phyloP scores from a whole-genome alignment of 768 basidiomycete genomes.

The Hortiboletus flavorubellus region DNA sequence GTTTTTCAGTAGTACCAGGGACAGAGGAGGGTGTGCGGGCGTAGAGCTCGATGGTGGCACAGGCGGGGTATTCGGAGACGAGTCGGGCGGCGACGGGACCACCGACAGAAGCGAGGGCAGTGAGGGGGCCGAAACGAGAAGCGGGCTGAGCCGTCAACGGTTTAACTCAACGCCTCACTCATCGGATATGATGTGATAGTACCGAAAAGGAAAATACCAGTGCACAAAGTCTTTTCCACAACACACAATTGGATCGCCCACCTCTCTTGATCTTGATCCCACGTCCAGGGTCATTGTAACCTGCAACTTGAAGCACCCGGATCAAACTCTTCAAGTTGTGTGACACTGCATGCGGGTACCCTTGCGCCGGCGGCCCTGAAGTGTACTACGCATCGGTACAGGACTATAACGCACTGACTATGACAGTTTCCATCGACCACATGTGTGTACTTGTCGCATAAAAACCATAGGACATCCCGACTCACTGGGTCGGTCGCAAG shows the following conservation, averaged over 20 bases:
- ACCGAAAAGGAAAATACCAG: background rate
- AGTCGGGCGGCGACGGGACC: constrained; percentile 79
- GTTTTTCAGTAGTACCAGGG: constrained; percentile 67
- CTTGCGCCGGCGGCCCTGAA: background rate
- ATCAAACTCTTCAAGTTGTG: background rate
- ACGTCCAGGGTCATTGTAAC: background rate
- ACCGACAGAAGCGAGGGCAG: constrained; percentile 67
- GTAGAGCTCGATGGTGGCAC: constrained; percentile 70
- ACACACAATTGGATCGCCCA: too few relatives aligned
- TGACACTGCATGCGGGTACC: background rate
- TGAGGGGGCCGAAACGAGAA: constrained; percentile 39
- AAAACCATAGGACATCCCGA: too few relatives aligned
- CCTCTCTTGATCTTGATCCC: too few relatives aligned
- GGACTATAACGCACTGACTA: too few relatives aligned
- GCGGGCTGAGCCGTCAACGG: constrained; percentile 58
- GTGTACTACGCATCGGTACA: too few relatives aligned
- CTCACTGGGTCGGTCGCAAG: too few relatives aligned
- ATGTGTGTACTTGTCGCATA: too few relatives aligned
- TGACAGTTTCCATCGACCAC: too few relatives aligned
- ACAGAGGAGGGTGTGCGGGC: constrained; percentile 68
- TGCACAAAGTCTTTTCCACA: too few relatives aligned
- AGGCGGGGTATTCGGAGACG: constrained; percentile 64
- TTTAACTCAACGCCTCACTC: too few relatives aligned
- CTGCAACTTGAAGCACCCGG: background rate
- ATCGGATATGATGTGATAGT: too few relatives aligned